Evolutionary conservation across 768 basidiomycete species (phyloP).

Genomic region (Boletus rubescentipes): DNA sequence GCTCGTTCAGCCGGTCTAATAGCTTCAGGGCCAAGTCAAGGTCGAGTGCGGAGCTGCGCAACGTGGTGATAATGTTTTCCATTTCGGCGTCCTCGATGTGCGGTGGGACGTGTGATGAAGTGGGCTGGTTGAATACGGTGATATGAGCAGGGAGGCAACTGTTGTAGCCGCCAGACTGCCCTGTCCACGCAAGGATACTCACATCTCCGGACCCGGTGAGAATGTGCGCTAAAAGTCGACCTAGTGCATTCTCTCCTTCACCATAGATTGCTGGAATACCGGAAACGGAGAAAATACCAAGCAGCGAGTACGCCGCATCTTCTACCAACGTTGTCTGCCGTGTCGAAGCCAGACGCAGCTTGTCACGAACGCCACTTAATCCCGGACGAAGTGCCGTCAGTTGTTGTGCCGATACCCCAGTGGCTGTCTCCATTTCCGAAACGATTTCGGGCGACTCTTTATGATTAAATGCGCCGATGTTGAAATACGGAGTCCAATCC

Average conservation of each 20-base stretch:
- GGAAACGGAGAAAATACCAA: neutral
- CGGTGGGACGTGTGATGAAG: neutral
- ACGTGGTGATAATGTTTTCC: neutral
- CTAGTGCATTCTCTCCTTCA: neutral
- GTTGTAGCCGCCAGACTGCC: constrained; percentile 1
- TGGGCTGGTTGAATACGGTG: neutral
- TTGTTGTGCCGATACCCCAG: neutral
- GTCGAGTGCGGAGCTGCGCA: neutral
- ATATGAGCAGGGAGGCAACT: constrained; percentile 3
- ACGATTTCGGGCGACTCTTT: constrained; percentile 1
- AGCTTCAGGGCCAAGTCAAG: neutral
- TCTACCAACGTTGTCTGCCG: neutral
- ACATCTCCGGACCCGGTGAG: neutral
- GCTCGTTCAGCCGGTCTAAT: neutral
- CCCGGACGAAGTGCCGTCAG: neutral
- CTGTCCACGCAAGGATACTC: constrained; percentile 9
- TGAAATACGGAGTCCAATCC: neutral
- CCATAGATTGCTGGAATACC: neutral
- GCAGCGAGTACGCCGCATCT: neutral
- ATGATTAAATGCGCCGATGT: neutral
- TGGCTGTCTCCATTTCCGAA: constrained; percentile 6
- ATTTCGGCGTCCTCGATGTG: neutral
- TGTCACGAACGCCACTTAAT: neutral
- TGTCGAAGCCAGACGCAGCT: neutral
- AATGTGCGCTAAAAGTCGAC: neutral